Evolutionary conservation across 164 flowering plant genomes (phyloP).

Genomic region (Aristolochia contorta): DNA sequence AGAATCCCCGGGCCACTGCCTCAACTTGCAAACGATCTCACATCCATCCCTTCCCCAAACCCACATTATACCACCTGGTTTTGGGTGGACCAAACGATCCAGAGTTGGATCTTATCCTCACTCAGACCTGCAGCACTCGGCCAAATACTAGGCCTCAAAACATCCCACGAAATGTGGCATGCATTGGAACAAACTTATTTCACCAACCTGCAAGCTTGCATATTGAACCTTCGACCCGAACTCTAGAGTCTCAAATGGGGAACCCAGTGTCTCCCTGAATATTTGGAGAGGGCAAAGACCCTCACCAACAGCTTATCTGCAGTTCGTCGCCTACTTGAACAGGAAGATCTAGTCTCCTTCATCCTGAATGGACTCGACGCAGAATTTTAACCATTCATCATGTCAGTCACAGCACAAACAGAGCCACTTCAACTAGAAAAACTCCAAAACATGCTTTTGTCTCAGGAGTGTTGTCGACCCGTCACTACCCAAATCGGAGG

Average conservation of each 20-base stretch:
- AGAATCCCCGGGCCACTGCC: no score
- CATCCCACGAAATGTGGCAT: not conserved
- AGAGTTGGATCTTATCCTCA: no score
- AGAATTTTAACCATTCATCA: not conserved
- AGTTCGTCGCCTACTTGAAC: not conserved
- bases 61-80: no score
- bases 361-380: not conserved
- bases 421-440: not conserved
- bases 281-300: not conserved
- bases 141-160: no score
- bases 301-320: not conserved
- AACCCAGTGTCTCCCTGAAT: not conserved
- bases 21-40: no score
- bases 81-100: no score
- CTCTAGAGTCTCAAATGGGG: not conserved
- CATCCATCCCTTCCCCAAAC: no score
- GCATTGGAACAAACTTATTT: not conserved
- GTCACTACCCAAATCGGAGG: not conserved
- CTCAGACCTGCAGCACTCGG: no score
- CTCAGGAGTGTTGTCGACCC: not conserved
- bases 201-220: not conserved
- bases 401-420: not conserved
- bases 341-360: not conserved
- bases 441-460: not conserved
- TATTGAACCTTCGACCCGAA: not conserved